Conservation (phyloP, 176 grass and related monocot genomes). For the Oryza coarctata region DNA sequence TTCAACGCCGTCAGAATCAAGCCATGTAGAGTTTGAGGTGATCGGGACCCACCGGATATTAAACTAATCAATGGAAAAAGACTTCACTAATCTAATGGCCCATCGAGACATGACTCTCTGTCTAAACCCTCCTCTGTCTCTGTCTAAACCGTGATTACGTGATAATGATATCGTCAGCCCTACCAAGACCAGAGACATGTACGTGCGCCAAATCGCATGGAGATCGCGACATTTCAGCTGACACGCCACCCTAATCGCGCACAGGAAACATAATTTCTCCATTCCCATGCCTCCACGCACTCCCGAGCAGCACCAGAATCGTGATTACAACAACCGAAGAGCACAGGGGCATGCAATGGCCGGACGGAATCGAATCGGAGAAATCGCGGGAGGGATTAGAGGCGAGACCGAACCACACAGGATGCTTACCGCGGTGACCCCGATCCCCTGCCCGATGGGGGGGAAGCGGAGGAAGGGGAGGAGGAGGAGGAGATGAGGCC, state of each 20-base stretch:
- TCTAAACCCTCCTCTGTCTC: not conserved
- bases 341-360: not conserved
- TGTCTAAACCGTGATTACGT: conserved; percentile 21
- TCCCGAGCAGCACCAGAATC: not conserved
- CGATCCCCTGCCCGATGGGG: not conserved
- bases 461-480: not conserved
- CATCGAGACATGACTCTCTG: not conserved
- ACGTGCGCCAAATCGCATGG: not conserved
- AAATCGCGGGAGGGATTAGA: not conserved
- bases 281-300: not conserved
- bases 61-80: conserved; percentile 34
- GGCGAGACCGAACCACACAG: not conserved
- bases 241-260: not conserved
- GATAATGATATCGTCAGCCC: conserved; percentile 1
- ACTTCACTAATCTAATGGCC: conserved; percentile 9
- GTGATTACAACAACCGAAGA: not conserved
- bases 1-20: not conserved
- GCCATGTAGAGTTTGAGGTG: not conserved
- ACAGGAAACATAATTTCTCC: not conserved
- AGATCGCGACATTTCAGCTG: not conserved
- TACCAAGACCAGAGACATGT: not conserved
- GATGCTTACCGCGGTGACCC: conserved; percentile 15
- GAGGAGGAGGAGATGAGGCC: not conserved
- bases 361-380: conserved; percentile 12
- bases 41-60: conserved; percentile 22